Conservation (phyloP, 129 eudicot genomes). For the Rutidosis leptorrhynchoides region DNA sequence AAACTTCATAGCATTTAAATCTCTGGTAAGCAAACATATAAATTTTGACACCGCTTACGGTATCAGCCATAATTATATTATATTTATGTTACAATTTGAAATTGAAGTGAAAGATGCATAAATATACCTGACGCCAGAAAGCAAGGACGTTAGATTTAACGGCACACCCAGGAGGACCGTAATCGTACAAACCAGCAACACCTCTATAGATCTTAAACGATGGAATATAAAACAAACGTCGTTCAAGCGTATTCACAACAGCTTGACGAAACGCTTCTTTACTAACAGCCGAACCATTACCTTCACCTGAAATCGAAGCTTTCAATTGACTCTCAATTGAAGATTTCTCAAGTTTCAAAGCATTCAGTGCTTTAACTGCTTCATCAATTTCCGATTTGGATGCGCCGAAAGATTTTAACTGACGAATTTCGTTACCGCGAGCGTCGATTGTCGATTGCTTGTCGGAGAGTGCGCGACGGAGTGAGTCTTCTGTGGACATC, state of each 20-base stretch:
- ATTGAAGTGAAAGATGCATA: neutral
- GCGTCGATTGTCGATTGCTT: slow-evolving; percentile 41
- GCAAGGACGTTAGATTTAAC: slow-evolving; percentile 77
- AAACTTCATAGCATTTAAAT: neutral
- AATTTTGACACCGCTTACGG: neutral
- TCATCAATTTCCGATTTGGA: slow-evolving; percentile 45
- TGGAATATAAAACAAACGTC: slow-evolving; percentile 62
- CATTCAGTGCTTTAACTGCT: slow-evolving; percentile 42
- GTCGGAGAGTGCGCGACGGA: slow-evolving; percentile 39
- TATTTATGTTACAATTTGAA: too few species aligned
- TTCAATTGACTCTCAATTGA: slow-evolving; percentile 43
- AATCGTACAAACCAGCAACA: slow-evolving; percentile 82
- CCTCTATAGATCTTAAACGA: slow-evolving; percentile 73
- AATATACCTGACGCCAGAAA: slow-evolving; percentile 71
- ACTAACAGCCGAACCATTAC: slow-evolving; percentile 19
- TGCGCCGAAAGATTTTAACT: slow-evolving; percentile 45
- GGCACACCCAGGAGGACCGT: slow-evolving; percentile 85
- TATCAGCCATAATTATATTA: neutral
- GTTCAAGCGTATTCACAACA: slow-evolving; percentile 63
- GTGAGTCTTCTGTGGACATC: slow-evolving; percentile 45
- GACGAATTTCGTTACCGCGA: slow-evolving; percentile 37
- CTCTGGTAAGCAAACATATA: too few species aligned
- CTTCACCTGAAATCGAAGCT: slow-evolving; percentile 32
- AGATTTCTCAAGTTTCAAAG: slow-evolving; percentile 44
- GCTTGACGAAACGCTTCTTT: slow-evolving; percentile 60